Base-by-base conservation (phyloP, 768 basidiomycete species). In the Tylopilus vinaceipallidus region DNA sequence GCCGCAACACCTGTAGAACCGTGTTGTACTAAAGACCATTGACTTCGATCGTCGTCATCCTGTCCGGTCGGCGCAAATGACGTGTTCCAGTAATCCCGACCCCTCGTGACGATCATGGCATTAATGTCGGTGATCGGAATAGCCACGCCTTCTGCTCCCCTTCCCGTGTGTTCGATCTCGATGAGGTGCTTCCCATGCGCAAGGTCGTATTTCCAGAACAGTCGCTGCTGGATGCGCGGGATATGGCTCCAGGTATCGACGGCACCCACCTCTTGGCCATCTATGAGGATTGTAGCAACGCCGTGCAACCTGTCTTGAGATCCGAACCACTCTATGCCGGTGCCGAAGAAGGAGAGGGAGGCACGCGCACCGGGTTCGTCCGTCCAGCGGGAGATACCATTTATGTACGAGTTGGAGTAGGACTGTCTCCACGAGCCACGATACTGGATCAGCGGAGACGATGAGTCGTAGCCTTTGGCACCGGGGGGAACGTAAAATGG, bases 281-380 rank as follows among this genome's bases (percentile, higher is more conserved):
- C 83, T 16, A 90, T 70, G 44, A 73, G 79, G 12, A 90, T 75
- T 20, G 74, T 55, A 4, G 82, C 74, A 9, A 75, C 63, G 13
- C 88, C 83, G 58, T 88, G 81, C 14, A 56, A 63, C 34, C 61
- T 71, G 55, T 78, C 81, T 34, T 70, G 73, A 58, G 74, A 77
- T 26, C 88, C 88, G 55, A 89, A 90, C 83, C 82, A 86, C 67
- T 90, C 88, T 55, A 91, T 75, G 1, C 86, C 86, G 12, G 83
- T 85, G 13, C 88, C 88, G n/a, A 71, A 71, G 66, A 89, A 89
- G 3, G 75, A 73, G 66, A 89, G 78, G 2, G 72, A 71, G 39
- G 79, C 69, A 4, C 76, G 67, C 11, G 86, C 80, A 40, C 73
- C 73, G 16, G 66, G 66, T 39, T 76, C 65, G 13, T 71, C 67